Percentiles rank a stretch among this genome's conserved stretches.
Conservation (phyloP, 495 filamentous ascomycete genomes). For the Neurospora pannonica region DNA sequence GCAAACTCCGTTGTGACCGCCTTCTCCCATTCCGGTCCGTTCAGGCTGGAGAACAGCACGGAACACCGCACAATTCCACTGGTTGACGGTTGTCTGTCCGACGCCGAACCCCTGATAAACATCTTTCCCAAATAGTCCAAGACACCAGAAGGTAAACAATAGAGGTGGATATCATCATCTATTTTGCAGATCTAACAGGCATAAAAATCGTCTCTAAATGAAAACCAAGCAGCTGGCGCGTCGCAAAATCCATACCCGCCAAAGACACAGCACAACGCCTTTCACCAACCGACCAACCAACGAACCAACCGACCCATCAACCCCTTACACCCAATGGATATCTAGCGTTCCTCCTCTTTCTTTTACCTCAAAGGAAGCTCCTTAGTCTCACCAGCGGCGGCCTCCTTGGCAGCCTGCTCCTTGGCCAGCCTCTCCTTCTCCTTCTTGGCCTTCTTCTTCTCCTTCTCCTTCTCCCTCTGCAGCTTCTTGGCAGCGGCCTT, state of each 20-base stretch:
- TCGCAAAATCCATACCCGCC: background rate
- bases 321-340: background rate
- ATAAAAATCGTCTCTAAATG: background rate
- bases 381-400: slow-evolving; percentile 2
- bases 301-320: background rate
- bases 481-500: slow-evolving; percentile 16
- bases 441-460: slow-evolving; percentile 21
- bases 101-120: background rate
- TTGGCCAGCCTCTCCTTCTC: slow-evolving; percentile 20
- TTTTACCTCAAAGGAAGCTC: background rate
- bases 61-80: background rate
- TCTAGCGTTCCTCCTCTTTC: background rate
- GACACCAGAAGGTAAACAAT: background rate
- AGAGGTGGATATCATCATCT: background rate
- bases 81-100: background rate
- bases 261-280: background rate
- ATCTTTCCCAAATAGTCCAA: background rate
- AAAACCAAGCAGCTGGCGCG: background rate
- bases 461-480: slow-evolving; percentile 21
- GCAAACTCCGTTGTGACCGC: background rate
- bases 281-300: background rate
- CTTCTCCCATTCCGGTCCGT: background rate
- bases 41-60: background rate
- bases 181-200: background rate
- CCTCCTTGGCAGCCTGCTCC: slow-evolving; percentile 18